Conservation (phyloP, 129 eudicot genomes). For the Centaurea solstitialis region DNA sequence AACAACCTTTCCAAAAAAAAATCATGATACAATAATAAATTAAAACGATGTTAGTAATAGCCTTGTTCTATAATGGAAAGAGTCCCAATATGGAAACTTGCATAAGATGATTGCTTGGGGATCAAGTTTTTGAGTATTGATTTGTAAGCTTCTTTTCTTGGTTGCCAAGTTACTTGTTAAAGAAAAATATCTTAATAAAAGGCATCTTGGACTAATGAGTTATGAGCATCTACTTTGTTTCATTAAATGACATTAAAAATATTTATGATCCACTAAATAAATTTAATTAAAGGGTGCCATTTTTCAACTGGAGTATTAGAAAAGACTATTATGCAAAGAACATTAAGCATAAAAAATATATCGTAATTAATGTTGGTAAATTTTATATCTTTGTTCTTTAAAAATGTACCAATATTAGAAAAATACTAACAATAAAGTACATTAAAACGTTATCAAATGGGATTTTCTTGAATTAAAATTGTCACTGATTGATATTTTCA, state of each 20-base stretch:
- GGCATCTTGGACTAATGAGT: not conserved
- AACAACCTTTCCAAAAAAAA: too few species aligned
- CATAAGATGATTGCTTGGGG: conserved; percentile 23
- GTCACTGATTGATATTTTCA: too few species aligned
- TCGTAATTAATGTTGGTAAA: too few species aligned
- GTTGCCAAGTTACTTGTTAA: not conserved
- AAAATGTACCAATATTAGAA: too few species aligned
- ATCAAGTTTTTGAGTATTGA: not conserved
- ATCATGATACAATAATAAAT: too few species aligned
- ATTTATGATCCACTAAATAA: not conserved
- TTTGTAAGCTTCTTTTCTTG: conserved; percentile 7
- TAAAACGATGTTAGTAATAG: not conserved
- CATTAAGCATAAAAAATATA: too few species aligned
- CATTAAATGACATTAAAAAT: not conserved
- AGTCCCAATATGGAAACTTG: not conserved
- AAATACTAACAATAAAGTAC: too few species aligned
- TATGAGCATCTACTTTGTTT: not conserved
- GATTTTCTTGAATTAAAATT: too few species aligned
- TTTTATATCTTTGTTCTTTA: too few species aligned
- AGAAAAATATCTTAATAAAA: not conserved
- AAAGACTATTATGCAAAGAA: too few species aligned
- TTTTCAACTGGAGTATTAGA: too few species aligned
- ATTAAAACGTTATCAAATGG: too few species aligned
- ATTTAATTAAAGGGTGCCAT: not conserved
- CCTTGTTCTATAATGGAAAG: not conserved